phyloP scores from a whole-genome alignment of 805 yeast species.

The Maudiozyma bulderi region DNA sequence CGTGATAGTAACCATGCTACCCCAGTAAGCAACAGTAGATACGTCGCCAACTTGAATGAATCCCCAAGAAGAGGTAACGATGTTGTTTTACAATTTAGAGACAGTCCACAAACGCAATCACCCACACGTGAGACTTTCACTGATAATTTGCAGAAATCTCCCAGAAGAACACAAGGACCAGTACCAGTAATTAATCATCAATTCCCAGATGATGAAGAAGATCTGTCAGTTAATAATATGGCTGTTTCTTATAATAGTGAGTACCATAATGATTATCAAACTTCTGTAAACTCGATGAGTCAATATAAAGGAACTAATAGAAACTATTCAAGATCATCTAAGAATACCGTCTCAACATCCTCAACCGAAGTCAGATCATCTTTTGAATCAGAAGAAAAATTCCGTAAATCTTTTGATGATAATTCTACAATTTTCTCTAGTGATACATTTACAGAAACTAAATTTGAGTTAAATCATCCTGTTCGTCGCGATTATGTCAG shows the following conservation, averaged over 20 bases:
- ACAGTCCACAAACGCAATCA: conserved; percentile 7
- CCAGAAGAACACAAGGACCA: conserved; percentile 4
- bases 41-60: conserved; percentile 57
- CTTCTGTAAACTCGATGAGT: conserved; percentile 5
- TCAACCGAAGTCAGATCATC: conserved; percentile 22
- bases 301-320: conserved; percentile 7
- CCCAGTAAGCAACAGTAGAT: conserved; percentile 44
- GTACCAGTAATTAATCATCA: conserved; percentile 4
- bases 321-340: conserved; percentile 15
- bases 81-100: conserved; percentile 40
- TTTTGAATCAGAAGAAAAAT: conserved; percentile 18
- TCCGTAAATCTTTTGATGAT: conserved; percentile 49
- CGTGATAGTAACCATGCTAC: conserved; percentile 25
- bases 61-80: conserved; percentile 57
- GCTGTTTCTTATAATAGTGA: conserved; percentile 16
- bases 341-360: conserved; percentile 14
- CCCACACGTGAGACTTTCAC: conserved; percentile 2
- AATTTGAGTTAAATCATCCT: conserved; percentile 30
- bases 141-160: conserved; percentile 7
- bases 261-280: conserved; percentile 6
- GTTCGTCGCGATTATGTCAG: conserved; percentile 28
- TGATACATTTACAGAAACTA: conserved; percentile 30
- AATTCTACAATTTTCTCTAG: conserved; percentile 25
- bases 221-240: neutral
- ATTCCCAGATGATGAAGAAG: conserved; percentile 19